Base-by-base conservation (phyloP, 176 grass and related monocot genomes). In the Oropetium thomaeum region DNA sequence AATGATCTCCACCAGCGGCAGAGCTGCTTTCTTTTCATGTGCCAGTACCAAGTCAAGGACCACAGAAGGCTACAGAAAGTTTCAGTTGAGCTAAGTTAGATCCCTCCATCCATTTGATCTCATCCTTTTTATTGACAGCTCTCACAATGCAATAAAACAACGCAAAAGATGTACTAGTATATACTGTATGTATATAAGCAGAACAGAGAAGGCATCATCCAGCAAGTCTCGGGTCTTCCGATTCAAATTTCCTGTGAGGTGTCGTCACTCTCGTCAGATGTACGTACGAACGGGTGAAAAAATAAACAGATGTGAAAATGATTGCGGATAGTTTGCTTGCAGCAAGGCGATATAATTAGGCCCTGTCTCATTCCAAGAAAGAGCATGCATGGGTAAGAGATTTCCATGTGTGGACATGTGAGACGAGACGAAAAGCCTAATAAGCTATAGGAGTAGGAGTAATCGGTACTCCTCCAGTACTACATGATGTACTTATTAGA, bases 1-100 rank as follows among this genome's bases (percentile, higher is more conserved):
- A 76, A 91, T 81, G 81, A 81, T 87, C 72, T 69, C 73, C 82
- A 79, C 84, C 60, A 69, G 65, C 41, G 17, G 65, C 12, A 27
- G 55, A 80, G 19, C 69, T 82, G 19, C 69, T 82, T 60, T 67
- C 70, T 62, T 86, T 80, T 54, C 70, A 81, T 22, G 71, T 54
- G 78, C n/a, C 35, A 43, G 64, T 69, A 29, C 43, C 1, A 76
- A 53, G 77, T 29, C 42, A 69, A 86, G 70, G 71, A 81, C 77
- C 71, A 81, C 77, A 26, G n/a, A n/a, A 70, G 53, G 76, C 49
- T 86, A 64, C 60, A 75, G 14, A 63, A 70, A 76, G 65, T 40
- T 75, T 80, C 59, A 28, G 71, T 80, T 81, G 70, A 47, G 27
- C 54, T 37, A 63, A 63, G 31, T 43, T 75, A 62, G 54, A 81